Evolutionary conservation across 257 asterid genomes (phyloP).

Genomic region (Voacanga thouarsii): DNA sequence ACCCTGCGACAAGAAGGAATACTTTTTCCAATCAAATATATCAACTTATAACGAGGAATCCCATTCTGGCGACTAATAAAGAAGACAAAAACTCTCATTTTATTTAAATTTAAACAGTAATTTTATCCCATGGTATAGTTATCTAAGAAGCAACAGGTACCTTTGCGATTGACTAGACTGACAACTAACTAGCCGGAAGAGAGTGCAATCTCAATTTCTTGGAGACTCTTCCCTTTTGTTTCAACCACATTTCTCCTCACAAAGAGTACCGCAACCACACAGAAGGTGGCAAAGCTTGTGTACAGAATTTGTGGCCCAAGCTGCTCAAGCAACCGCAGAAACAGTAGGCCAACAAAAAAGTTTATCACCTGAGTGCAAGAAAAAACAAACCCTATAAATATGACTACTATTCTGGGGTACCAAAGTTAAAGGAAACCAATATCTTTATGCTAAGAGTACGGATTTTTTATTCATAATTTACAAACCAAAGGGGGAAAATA

Average conservation of each 20-base stretch:
- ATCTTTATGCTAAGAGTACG: not conserved
- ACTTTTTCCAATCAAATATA: not conserved
- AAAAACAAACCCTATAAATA: not conserved
- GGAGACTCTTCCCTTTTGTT: conserved; percentile 86
- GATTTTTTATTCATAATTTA: not conserved
- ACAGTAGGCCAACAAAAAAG: conserved; percentile 71
- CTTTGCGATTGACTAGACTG: conserved; percentile 13
- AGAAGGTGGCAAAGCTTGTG: conserved; percentile 51
- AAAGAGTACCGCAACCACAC: conserved; percentile 49
- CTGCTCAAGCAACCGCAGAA: conserved; percentile 67
- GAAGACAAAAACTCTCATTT: not conserved
- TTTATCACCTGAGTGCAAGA: conserved; percentile 57
- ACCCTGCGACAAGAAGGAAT: not conserved
- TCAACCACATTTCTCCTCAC: conserved; percentile 68
- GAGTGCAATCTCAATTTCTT: conserved; percentile 79
- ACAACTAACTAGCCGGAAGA: conserved; percentile 42
- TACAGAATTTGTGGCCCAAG: conserved; percentile 73
- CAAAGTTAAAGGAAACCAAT: not conserved
- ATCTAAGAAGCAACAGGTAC: conserved; percentile 2
- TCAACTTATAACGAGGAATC: not conserved
- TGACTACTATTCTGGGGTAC: not conserved
- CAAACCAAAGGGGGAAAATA: not conserved
- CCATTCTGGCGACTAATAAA: not conserved
- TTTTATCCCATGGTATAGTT: not conserved
- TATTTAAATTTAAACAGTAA: not conserved